A percentile compares a stretch with the other conserved stretches of the same genome.
These are phyloP conservation scores for Rhinocladiella mackenziei DNA, from an alignment of 2,329 filamentous ascomycete species.

Conservation along the genomic window DNA sequence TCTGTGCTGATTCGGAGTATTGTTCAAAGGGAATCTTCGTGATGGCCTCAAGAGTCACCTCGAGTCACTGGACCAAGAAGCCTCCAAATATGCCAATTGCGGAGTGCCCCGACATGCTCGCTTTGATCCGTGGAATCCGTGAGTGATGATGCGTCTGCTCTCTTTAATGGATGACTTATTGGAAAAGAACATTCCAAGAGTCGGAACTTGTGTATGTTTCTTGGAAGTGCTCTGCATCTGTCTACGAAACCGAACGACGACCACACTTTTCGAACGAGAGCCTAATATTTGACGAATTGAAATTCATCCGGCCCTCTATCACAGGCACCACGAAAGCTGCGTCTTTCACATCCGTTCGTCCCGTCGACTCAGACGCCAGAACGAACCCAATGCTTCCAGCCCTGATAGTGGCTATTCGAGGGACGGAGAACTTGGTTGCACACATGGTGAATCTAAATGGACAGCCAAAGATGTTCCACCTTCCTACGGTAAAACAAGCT, in stretches of 20 bases:
- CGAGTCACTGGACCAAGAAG: background rate
- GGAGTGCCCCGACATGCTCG: too few relatives aligned
- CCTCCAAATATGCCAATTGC: slow-evolving; percentile 4
- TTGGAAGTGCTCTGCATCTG: background rate
- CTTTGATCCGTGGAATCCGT: background rate
- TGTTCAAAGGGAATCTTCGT: background rate
- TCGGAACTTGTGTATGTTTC: background rate
- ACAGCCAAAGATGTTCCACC: background rate
- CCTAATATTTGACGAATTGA: background rate
- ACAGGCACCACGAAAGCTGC: background rate
- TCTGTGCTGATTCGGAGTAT: background rate
- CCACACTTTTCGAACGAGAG: background rate
- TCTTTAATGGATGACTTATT: too few relatives aligned
- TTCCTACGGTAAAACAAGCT: background rate
- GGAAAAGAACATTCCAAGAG: background rate
- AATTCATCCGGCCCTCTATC: background rate
- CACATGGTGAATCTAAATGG: slow-evolving; percentile 4
- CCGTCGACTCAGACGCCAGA: background rate
- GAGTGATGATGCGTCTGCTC: too few relatives aligned
- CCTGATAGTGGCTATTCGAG: background rate
- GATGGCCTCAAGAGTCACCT: background rate
- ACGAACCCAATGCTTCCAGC: background rate
- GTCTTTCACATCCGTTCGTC: background rate
- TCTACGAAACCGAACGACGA: background rate
- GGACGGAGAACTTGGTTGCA: background rate